phyloP scores from a whole-genome alignment of 352 stramenopile genomes.

The Globisporangium yorkense region DNA sequence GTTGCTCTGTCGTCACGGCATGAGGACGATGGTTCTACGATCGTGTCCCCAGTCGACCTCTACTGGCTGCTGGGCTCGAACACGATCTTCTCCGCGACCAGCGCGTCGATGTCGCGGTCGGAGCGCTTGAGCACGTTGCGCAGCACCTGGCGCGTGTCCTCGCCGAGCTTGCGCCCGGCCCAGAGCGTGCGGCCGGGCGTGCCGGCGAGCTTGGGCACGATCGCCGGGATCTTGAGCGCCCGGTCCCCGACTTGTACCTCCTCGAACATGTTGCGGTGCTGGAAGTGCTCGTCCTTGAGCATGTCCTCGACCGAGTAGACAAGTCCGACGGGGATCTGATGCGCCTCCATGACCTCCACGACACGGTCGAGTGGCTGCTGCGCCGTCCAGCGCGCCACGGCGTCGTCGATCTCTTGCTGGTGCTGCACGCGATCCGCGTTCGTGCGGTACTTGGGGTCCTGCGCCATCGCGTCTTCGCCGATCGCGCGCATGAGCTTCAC shows the following conservation, averaged over 20 bases:
- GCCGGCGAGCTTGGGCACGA: conserved; percentile 60
- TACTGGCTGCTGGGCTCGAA: conserved; percentile 37
- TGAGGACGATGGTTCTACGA: no score
- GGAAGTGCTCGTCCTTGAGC: conserved; percentile 61
- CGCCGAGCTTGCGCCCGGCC: conserved; percentile 55
- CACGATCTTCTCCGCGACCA: conserved; percentile 53
- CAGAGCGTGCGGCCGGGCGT: conserved; percentile 62
- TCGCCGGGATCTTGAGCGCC: conserved; percentile 62
- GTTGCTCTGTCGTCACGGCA: no score
- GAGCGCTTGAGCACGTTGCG: conserved; percentile 45
- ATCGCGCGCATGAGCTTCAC: conserved; percentile 75
- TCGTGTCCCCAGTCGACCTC: not conserved
- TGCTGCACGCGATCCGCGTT: conserved; percentile 62
- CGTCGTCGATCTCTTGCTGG: conserved; percentile 57
- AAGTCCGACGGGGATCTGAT: conserved; percentile 51
- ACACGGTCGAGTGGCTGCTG: conserved; percentile 39
- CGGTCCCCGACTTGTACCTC: conserved; percentile 31
- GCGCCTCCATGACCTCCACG: conserved; percentile 51
- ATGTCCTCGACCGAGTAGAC: conserved; percentile 85
- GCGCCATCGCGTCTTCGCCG: conserved; percentile 46
- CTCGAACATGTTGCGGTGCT: conserved; percentile 76
- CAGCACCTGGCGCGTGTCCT: conserved; percentile 68
- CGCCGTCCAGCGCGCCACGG: conserved; percentile 47
- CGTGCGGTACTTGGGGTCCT: conserved; percentile 49
- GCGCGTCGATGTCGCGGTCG: conserved; percentile 39